These are phyloP conservation scores for Ananas comosus DNA, from an alignment of 176 grass and related monocot species.

Conservation along the genomic window DNA sequence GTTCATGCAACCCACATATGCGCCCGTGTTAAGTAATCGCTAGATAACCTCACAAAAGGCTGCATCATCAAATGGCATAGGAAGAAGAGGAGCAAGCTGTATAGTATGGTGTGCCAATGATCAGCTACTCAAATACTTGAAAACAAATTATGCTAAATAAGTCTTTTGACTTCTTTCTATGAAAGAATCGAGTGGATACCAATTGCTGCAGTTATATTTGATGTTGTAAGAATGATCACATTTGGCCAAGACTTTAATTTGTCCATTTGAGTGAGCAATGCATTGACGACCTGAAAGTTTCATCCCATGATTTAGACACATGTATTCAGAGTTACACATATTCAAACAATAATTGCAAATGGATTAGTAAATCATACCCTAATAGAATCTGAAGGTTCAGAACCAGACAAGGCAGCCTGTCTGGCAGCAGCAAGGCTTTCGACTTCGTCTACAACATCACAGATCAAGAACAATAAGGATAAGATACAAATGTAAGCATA, in stretches of 20 bases:
- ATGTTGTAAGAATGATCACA: constrained; percentile 97
- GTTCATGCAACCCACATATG: too few relatives aligned
- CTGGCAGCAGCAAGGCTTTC: constrained; percentile 99
- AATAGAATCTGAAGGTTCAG: constrained; percentile 99
- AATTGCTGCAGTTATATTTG: constrained; percentile 96
- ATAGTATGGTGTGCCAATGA: too few relatives aligned
- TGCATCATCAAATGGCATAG: too few relatives aligned
- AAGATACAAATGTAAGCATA: too few relatives aligned
- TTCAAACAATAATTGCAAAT: neutral
- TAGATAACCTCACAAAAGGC: too few relatives aligned
- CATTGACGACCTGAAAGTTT: constrained; percentile 86
- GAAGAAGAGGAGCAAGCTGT: too few relatives aligned
- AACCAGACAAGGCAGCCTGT: constrained; percentile 95
- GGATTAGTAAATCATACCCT: constrained; percentile 44
- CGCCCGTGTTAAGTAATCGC: too few relatives aligned
- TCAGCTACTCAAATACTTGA: constrained; percentile 7
- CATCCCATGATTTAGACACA: neutral
- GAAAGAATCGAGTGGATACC: constrained; percentile 40
- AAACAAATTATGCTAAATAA: constrained; percentile 4
- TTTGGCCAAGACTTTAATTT: constrained; percentile 99
- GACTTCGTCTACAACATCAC: constrained; percentile 76
- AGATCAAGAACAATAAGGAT: constrained; percentile 15
- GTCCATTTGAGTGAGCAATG: constrained; percentile 97
- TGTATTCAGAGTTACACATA: neutral
- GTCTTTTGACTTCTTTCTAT: constrained; percentile 5